Conservation (phyloP, 768 basidiomycete species). For the Boletus pseudo-olivaceus region DNA sequence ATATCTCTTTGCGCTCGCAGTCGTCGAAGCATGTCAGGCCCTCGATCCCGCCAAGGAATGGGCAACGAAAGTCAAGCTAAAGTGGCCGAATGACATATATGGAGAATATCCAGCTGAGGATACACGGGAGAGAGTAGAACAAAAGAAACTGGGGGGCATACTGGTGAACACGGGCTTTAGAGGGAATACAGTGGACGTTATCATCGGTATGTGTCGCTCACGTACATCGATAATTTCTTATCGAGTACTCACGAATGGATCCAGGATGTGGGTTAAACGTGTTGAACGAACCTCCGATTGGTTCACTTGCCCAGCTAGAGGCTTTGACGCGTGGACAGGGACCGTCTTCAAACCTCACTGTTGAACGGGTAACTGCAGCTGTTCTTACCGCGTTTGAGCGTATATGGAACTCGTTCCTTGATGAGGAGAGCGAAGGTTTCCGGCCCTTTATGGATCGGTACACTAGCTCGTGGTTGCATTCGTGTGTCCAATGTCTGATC, state of each 20-base stretch:
- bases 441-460: conserved; percentile 79
- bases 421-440: conserved; percentile 55
- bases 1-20: conserved; percentile 86
- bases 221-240: neutral
- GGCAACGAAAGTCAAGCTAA: conserved; percentile 66
- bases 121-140: conserved; percentile 31
- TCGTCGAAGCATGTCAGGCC: conserved; percentile 76
- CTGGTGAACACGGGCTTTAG: conserved; percentile 84
- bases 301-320: conserved; percentile 73
- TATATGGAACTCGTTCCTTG: conserved; percentile 74
- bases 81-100: conserved; percentile 98
- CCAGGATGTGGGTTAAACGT: conserved; percentile 89
- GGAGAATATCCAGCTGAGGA: conserved; percentile 50
- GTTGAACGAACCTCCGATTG: conserved; percentile 75
- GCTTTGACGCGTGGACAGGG: conserved; percentile 22
- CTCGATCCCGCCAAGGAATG: conserved; percentile 43
- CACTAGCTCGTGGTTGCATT: conserved; percentile 82
- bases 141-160: conserved; percentile 86
- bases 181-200: conserved; percentile 67
- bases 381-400: conserved; percentile 74
- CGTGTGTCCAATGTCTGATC: conserved; percentile 50
- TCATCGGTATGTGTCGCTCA: conserved; percentile 63
- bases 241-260: conserved; percentile 1
- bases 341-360: conserved; percentile 38
- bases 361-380: conserved; percentile 73